Base-by-base conservation (phyloP, 2,329 filamentous ascomycete species). In the Neonectria faginata region DNA sequence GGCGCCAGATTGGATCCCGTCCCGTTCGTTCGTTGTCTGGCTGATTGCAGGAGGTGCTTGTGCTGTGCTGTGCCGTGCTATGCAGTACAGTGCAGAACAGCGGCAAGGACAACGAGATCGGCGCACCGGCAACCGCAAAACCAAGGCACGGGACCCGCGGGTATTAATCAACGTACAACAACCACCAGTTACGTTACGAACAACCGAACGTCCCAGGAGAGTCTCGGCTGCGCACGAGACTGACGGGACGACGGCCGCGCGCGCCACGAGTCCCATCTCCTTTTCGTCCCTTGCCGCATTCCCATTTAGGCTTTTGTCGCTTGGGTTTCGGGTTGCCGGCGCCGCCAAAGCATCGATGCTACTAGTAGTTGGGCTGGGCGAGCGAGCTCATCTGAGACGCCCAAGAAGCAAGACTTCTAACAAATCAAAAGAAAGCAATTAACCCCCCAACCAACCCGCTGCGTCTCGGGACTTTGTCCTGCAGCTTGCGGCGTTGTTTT, bases 221-320 rank as follows among this genome's bases (percentile, higher is more conserved):
- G 36, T 33, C 16, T 48, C 36, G 48, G 60, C n/a, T 45, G 60
- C 29, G 60, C 60, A 62, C 60, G 60, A 62, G 60, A 62, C 58
- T 56, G 50, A 48, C 50, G 29, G 57, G 57, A 54, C 57, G 50
- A 54, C 57, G 25, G 41, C 48, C 48, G 48, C 16, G 44, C 14
- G 16, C 45, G 27, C 45, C 39, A 45, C 45, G 44, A 56, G 52
- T 45, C 47, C 47, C 29, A 36, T 48, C 53, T 27, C 53, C 36
- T 45, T 45, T 45, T 53, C 12, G 27, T 41, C 12, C 6, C 18
- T 42, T 29, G 20, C 16, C 22, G n/a, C 18, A n/a, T 42, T 31
- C 36, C 50, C 33, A 47, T 42, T 36, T 51, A 33, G 48, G 48
- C n/a, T 51, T 51, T 51, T 51, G 29, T 33, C 31, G 29, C 20